Evolutionary conservation across 73 alveolate genomes (phyloP), one percentile per base, ranked within the genome.

Genomic region (Paramecium octaurelia): DNA sequence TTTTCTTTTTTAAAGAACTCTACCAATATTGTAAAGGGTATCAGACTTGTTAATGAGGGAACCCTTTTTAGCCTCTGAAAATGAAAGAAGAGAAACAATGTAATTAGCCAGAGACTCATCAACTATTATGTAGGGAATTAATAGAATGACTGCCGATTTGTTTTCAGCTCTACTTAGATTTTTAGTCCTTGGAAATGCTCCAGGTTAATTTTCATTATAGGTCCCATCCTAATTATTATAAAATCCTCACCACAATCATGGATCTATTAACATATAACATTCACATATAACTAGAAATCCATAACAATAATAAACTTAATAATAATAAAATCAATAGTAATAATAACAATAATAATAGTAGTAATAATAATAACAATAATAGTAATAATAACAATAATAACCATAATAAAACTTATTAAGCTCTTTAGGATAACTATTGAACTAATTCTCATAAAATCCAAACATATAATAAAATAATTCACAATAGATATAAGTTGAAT

Each of bases 1-100:
- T 44, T 80, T 18, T 48, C 11, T 48, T 18, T 0, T 80, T 44
- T 23, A 80, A 24, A 40, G 91, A 80, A 2, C 91, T 31, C 14
- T 80, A 80, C 91, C 91, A 44, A 48, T 80, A 29, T 12, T 80
- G 48, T 3, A 80, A 80, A 80, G 91, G 44, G 57, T 64, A 42
- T 21, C 91, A 21, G 91, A 80, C 46, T 24, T 80, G 23, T 24
- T 80, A 11, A 42, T 80, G 43, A 80, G 91, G 29, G 91, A 80
- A 80, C 91, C 91, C 20, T 80, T 80, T 48, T 35, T 40, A 31
- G 18, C 70, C 11, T 21, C 31, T 9, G 42, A 34, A 23, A 27
- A 80, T 21, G 91, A 80, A 24, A 80, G 91, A 23, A 46, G 76
- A 80, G 31, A 40, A 27, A 80, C 91, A 8, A 11, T 23, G 48